phyloP scores from a whole-genome alignment of 1,284 basidiomycete genomes.

The Termitomyces sp. region DNA sequence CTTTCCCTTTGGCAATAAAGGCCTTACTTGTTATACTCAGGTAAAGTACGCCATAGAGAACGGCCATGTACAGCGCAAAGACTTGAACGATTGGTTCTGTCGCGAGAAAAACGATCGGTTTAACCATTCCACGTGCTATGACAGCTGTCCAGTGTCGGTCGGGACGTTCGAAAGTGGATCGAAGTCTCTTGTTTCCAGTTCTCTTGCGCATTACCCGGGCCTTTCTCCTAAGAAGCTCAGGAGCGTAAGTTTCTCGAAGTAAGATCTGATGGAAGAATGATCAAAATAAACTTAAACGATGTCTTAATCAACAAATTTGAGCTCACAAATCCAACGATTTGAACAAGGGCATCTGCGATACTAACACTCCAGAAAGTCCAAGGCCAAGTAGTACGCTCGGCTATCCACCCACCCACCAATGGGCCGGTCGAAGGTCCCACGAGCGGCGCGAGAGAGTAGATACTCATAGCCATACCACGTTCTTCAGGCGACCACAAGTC shows the following conservation, averaged over 20 bases:
- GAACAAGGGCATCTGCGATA: slow-evolving; percentile 26
- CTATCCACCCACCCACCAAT: slow-evolving; percentile 27
- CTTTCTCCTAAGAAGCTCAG: slow-evolving; percentile 25
- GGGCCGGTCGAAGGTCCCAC: slow-evolving; percentile 26
- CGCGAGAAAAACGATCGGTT: slow-evolving; percentile 23
- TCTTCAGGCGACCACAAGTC: slow-evolving; percentile 31
- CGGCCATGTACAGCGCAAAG: slow-evolving; percentile 33
- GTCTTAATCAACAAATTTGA: not conserved
- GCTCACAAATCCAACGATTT: slow-evolving; percentile 27
- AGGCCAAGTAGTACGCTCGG: slow-evolving; percentile 23
- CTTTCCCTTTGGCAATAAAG: not conserved
- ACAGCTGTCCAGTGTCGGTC: slow-evolving; percentile 23
- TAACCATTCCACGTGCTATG: slow-evolving; percentile 30
- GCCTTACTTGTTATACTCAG: slow-evolving; percentile 31
- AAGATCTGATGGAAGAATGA: slow-evolving; percentile 18
- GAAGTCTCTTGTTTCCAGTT: slow-evolving; percentile 19
- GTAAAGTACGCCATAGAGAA: slow-evolving; percentile 39
- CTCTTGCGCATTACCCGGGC: slow-evolving; percentile 21
- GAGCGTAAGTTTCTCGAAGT: slow-evolving; percentile 28
- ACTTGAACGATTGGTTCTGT: slow-evolving; percentile 39
- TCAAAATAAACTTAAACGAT: slow-evolving; percentile 4
- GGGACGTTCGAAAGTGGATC: slow-evolving; percentile 21
- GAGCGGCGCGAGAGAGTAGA: slow-evolving; percentile 28
- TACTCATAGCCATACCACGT: slow-evolving; percentile 27
- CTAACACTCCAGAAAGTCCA: slow-evolving; percentile 30